A percentile compares a stretch with the other conserved stretches of the same genome.
phyloP scores from a whole-genome alignment of 2,329 filamentous ascomycete genomes.

The Raffaelea arxii region DNA sequence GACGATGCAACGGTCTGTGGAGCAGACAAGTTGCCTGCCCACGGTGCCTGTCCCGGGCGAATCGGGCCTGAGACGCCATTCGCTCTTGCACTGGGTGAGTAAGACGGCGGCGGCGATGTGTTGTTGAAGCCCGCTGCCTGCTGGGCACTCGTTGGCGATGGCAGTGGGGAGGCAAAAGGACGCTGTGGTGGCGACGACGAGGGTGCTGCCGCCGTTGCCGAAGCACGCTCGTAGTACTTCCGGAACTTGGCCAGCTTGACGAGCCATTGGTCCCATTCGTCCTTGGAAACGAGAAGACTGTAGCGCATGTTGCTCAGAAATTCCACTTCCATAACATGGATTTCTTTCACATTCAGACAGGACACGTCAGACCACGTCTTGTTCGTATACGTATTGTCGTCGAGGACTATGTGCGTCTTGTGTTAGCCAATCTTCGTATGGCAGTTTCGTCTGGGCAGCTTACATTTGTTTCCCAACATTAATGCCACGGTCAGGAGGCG shows the following conservation, averaged over 20 bases:
- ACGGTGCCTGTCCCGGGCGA: constrained; percentile 7
- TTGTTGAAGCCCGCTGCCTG: constrained; percentile 12
- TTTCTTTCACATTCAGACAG: constrained; percentile 84
- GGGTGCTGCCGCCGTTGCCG: constrained; percentile 28
- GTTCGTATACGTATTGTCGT: constrained; percentile 99
- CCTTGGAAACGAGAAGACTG: constrained; percentile 75
- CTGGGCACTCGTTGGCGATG: constrained; percentile 35
- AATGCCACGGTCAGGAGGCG: constrained; percentile 84
- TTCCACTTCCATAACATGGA: constrained; percentile 99
- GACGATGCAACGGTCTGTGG: constrained; percentile 36
- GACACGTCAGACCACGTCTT: constrained; percentile 99
- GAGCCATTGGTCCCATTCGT: constrained; percentile 84
- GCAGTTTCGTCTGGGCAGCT: constrained; percentile 18
- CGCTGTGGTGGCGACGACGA: constrained; percentile 20
- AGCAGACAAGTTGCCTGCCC: constrained; percentile 16
- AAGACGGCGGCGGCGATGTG: not conserved
- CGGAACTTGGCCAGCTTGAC: constrained; percentile 72
- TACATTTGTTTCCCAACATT: constrained; percentile 97
- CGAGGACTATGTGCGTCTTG: constrained; percentile 51
- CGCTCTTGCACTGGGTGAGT: not conserved
- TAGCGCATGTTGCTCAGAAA: constrained; percentile 98
- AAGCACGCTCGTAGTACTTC: constrained; percentile 67
- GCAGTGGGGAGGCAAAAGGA: constrained; percentile 34
- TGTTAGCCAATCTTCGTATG: not conserved
- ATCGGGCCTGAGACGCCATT: constrained; percentile 9